Conservation (phyloP, 1,284 basidiomycete genomes). For the Cryptococcus neoformans region DNA sequence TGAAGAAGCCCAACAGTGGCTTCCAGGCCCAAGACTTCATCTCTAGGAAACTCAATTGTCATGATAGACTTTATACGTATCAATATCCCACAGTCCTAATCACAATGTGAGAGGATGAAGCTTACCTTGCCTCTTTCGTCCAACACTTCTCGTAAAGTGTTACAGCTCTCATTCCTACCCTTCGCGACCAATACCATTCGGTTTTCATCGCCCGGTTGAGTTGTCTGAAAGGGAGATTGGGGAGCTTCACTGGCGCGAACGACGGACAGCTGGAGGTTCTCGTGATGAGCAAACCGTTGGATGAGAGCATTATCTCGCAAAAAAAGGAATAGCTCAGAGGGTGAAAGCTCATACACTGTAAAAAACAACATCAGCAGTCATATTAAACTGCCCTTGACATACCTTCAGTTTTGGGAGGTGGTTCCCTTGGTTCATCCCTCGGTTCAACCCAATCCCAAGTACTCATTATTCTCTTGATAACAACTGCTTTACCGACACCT, state of each 20-base stretch:
- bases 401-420: not conserved
- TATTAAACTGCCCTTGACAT: not conserved
- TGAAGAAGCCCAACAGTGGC: conserved; percentile 9
- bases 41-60: not conserved
- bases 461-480: conserved; percentile 10
- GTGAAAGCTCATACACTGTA: conserved; percentile 16
- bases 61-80: conserved; percentile 4
- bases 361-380: not conserved
- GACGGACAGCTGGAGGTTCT: conserved; percentile 9
- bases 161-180: conserved; percentile 3
- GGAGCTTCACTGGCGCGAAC: conserved; percentile 5
- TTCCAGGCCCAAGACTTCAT: conserved; percentile 4
- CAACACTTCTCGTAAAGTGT: conserved; percentile 2
- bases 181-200: conserved; percentile 11
- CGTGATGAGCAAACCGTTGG: conserved; percentile 6
- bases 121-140: conserved; percentile 7
- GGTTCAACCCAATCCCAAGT: conserved; percentile 15
- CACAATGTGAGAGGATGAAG: too few relatives aligned
- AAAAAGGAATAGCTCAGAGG: conserved; percentile 19
- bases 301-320: conserved; percentile 12
- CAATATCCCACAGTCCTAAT: not conserved
- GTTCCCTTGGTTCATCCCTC: not conserved
- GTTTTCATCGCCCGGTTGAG: not conserved
- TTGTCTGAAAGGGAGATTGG: not conserved
- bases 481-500: not conserved